Evolutionary conservation across 106 monocot species (phyloP), one percentile per base, ranked within the genome.

Genomic region (Dendrobium officinale): DNA sequence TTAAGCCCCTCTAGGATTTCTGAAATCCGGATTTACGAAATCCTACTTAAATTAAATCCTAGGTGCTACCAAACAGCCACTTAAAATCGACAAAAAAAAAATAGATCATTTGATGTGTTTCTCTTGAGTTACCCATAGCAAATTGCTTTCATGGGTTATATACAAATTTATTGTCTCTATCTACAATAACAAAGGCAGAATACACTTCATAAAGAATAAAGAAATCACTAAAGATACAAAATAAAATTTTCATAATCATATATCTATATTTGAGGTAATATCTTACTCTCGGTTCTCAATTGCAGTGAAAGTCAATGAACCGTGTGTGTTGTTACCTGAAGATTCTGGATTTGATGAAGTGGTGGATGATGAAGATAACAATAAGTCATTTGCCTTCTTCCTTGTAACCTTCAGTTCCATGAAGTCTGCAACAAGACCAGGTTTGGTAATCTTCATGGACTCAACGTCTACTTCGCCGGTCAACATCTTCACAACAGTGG

Each of bases 361-460:
- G 6, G 77, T 80, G 72, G 77, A 75, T 3, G 84, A 82, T 31
- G 83, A 55, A 31, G 56, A 78, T 26, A 45, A 33, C 8, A 3
- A 0, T 0, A 13, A 16, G 26, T 72, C 74, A 42, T 59, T 43
- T n/a, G 22, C 49, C 72, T 81, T 85, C 18, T 80, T 86, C 20
- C 74, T 75, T 75, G 75, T 77, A 22, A 92, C 55, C 73, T 90
- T 92, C 67, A 92, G 82, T 20, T 88, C 88, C 86, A 83, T 86
- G 78, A 92, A 92, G 73, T 92, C 92, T 49, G 73, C 81, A 75
- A 92, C 81, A n/a, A 92, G 82, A 59, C 86, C 90, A 18, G 90
- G 92, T 42, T 83, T 90, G 4, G 86, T 90, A 61, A 90, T 90
- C 54, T 75, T 73, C 33, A 77, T 80, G 3, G 40, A 24, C 5